Evolutionary conservation across 179 eudicot species (phyloP), one percentile per base, ranked within the genome.

Genomic region (Amaranthus tricolor): DNA sequence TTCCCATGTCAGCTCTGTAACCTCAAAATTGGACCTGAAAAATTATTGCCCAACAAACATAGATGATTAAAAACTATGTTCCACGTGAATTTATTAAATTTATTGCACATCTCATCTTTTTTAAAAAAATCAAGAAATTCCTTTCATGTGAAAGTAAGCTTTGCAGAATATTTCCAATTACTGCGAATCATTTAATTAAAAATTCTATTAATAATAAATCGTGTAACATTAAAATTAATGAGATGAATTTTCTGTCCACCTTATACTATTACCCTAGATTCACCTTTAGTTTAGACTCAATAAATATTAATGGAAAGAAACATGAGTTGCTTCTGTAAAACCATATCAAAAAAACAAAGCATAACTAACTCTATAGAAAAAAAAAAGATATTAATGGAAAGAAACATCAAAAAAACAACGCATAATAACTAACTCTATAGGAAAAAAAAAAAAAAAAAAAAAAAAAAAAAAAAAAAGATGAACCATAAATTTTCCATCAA

Each of bases 1-100:
- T 80, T 89, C 90, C 97, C 97, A 92, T 76, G 92, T 89, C 24
- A 92, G 77, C 81, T 92, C 96, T 56, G 89, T 73, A 68, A 89
- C 89, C 77, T 86, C 96, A 72, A 77, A 70, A 73, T 81, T 83
- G 5, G 87, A 77, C 97, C 97, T 91, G 87, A 11, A 75, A 48
- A 71, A 44, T 73, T 44, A 53, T 69, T 63, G 57, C 63, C 62
- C 20, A 81, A 60, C 71, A 69, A 63, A 73, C 20, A 72, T 50
- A 49, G 60, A 21, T 53, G 15, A 69, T 5, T 24, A 53, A 17
- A 51, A 15, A 48, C 47, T 62, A 62, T 9, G 16, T 45, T 62
- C 63, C 15, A 11, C 31, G 4, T 4, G 47, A 6, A 16, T 13
- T 31, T 52, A 10, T 14, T 13, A 2, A 20, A 20, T 10, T 51